phyloP scores from a whole-genome alignment of 2,329 filamentous ascomycete genomes.

The Apiospora rasikravindrae region DNA sequence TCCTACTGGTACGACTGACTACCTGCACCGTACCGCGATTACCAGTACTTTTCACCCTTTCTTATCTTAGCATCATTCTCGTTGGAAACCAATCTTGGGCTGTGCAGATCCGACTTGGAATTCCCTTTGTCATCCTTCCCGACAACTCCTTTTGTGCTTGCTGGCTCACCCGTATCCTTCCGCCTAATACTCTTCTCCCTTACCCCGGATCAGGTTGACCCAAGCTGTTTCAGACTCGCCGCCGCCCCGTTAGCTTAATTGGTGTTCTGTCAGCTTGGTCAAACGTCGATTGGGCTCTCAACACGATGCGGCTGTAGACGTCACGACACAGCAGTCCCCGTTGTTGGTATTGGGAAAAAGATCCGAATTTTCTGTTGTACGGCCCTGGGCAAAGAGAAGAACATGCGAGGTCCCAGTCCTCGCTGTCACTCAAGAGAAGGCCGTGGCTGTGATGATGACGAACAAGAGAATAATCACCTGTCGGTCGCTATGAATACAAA shows the following conservation, averaged over 20 bases:
- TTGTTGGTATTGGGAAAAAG: slow-evolving; percentile 15
- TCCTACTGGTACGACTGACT: slow-evolving; percentile 7
- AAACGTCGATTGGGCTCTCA: background rate
- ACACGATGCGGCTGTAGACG: slow-evolving; percentile 15
- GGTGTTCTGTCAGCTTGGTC: background rate
- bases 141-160: background rate
- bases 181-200: background rate
- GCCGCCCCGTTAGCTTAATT: slow-evolving; percentile 10
- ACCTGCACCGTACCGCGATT: slow-evolving; percentile 11
- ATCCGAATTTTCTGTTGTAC: background rate
- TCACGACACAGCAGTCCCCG: background rate
- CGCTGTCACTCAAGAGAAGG: slow-evolving; percentile 11
- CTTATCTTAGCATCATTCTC: slow-evolving; percentile 13
- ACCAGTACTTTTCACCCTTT: slow-evolving; percentile 17
- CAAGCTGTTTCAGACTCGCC: slow-evolving; percentile 11
- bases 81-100: slow-evolving; percentile 3
- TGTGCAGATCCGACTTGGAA: background rate
- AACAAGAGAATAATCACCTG: background rate
- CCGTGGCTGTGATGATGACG: background rate
- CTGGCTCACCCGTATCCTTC: background rate
- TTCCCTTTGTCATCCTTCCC: slow-evolving; percentile 4
- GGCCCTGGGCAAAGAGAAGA: background rate
- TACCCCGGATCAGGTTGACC: slow-evolving; percentile 10
- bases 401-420: slow-evolving; percentile 14
- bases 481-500: background rate